Evolutionary conservation across 1,284 basidiomycete species (phyloP).

Genomic region (Retiboletus fuscus): DNA sequence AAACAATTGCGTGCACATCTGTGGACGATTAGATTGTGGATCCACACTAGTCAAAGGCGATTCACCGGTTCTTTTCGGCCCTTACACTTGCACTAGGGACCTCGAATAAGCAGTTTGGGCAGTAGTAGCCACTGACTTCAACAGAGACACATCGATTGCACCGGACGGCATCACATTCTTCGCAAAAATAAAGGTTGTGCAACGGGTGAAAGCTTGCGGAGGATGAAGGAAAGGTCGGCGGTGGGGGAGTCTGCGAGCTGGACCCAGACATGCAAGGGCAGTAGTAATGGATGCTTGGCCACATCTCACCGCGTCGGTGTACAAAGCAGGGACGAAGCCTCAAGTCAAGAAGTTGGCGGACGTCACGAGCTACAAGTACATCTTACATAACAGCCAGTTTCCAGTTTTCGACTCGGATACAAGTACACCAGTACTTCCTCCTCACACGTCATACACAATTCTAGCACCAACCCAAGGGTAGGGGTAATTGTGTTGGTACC

Average conservation of each 20-base stretch:
- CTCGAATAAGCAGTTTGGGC: constrained; percentile 99
- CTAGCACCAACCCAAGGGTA: constrained; percentile 80
- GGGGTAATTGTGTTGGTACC: constrained; percentile 83
- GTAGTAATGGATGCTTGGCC: constrained; percentile 68
- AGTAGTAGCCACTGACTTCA: constrained; percentile 97
- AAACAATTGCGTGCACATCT: constrained; percentile 99
- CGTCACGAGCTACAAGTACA: constrained; percentile 11
- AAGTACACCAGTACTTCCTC: constrained; percentile 22
- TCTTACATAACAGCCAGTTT: constrained; percentile 34
- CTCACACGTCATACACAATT: constrained; percentile 74
- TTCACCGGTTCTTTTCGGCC: constrained; percentile 92
- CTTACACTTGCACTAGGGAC: constrained; percentile 96
- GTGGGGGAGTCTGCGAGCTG: constrained; percentile 71
- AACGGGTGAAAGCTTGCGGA: constrained; percentile 85
- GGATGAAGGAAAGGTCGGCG: constrained; percentile 79
- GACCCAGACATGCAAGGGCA: constrained; percentile 72
- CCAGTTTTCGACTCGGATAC: not conserved
- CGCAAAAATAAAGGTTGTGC: constrained; percentile 93
- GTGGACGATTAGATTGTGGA: constrained; percentile 28
- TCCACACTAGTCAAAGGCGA: constrained; percentile 11
- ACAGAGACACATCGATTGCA: constrained; percentile 92
- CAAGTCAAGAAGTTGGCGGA: too few species aligned
- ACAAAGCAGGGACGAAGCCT: too few species aligned
- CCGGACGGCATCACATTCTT: constrained; percentile 95
- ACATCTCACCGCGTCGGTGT: constrained; percentile 27